Conservation (phyloP, 2,329 filamentous ascomycete species). For the Fusarium bulbicola region DNA sequence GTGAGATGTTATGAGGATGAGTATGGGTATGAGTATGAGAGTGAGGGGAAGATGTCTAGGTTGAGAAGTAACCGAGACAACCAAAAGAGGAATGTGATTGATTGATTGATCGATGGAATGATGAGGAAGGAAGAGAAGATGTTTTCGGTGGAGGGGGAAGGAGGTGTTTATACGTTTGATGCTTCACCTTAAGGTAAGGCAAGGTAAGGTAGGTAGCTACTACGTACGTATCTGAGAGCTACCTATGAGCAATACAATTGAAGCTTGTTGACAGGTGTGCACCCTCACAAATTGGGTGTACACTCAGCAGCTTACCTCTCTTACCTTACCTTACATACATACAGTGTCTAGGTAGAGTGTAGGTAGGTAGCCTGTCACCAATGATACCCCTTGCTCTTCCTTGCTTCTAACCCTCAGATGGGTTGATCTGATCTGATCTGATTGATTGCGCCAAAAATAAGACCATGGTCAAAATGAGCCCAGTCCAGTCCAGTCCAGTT, state of each 20-base stretch:
- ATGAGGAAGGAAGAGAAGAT: conserved; percentile 31
- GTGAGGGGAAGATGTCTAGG: conserved; percentile 12
- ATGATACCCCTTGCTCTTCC: conserved; percentile 4
- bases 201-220: background rate
- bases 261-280: conserved; percentile 2
- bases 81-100: conserved; percentile 32
- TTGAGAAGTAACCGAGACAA: conserved; percentile 30
- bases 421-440: conserved; percentile 34
- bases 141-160: conserved; percentile 24
- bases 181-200: background rate
- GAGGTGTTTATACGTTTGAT: conserved; percentile 38
- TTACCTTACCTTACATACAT: background rate
- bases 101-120: conserved; percentile 31
- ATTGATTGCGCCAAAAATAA: conserved; percentile 34
- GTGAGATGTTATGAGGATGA: background rate
- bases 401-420: conserved; percentile 19
- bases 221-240: background rate
- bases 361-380: background rate
- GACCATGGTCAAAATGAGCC: conserved; percentile 21
- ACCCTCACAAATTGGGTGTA: conserved; percentile 16
- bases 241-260: background rate
- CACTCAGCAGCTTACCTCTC: background rate
- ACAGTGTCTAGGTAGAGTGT: background rate
- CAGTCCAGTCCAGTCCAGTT: background rate
- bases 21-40: background rate